phyloP scores from a whole-genome alignment of 495 filamentous ascomycete species.

The Aspergillus leporis region DNA sequence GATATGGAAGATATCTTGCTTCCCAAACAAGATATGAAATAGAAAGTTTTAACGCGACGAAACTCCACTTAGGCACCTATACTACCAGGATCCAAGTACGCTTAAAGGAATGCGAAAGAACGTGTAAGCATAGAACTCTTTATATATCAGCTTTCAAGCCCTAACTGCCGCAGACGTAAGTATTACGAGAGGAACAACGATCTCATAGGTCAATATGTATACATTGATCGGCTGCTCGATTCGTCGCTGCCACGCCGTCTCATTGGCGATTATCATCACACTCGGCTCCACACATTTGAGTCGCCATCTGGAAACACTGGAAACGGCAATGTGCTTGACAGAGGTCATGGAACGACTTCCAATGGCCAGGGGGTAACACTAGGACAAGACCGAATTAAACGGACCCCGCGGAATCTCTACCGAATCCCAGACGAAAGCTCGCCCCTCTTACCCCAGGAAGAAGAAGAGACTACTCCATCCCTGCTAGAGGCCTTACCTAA shows the following conservation, averaged over 20 bases:
- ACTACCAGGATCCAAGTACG: slow-evolving; percentile 32
- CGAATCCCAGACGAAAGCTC: slow-evolving; percentile 70
- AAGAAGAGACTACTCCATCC: slow-evolving; percentile 32
- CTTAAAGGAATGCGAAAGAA: slow-evolving; percentile 29
- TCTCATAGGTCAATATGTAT: slow-evolving; percentile 83
- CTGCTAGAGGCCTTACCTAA: slow-evolving; percentile 40
- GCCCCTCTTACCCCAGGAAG: slow-evolving; percentile 51
- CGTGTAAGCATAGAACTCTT: slow-evolving; percentile 25
- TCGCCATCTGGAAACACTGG: slow-evolving; percentile 21
- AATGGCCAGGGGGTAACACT: slow-evolving; percentile 11
- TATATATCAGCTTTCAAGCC: neutral
- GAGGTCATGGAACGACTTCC: slow-evolving; percentile 14
- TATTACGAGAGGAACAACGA: slow-evolving; percentile 86
- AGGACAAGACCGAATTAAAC: slow-evolving; percentile 56
- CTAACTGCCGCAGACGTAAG: slow-evolving; percentile 44
- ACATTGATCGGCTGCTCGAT: slow-evolving; percentile 88
- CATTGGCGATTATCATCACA: slow-evolving; percentile 74
- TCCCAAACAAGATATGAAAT: neutral
- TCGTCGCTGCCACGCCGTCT: slow-evolving; percentile 83
- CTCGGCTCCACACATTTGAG: slow-evolving; percentile 25
- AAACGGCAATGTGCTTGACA: neutral
- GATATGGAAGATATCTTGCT: neutral
- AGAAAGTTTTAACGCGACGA: neutral
- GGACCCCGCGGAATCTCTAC: slow-evolving; percentile 80
- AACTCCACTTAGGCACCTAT: slow-evolving; percentile 28